Evolutionary conservation across 31 red algal species (phyloP).

Genomic region (Endocladia muricata): DNA sequence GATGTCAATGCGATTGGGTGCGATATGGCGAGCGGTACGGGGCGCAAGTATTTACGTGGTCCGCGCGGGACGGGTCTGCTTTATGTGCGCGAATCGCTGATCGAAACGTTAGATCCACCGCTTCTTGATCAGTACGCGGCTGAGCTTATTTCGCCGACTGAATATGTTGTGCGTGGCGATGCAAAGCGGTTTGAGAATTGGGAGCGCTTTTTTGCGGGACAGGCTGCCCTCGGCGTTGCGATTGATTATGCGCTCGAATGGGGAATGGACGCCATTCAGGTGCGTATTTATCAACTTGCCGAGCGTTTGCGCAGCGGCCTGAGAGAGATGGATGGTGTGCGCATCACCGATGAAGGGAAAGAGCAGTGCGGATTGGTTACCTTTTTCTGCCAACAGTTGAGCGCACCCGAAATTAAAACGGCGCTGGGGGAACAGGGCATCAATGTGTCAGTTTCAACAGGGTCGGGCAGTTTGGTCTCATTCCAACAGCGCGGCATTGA

Average conservation of each 20-base stretch:
- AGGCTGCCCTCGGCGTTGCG: constrained; percentile 79
- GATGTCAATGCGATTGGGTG: constrained; percentile 86
- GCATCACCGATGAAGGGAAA: constrained; percentile 65
- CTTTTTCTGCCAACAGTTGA: constrained; percentile 81
- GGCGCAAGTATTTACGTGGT: constrained; percentile 97
- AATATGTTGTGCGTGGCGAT: constrained; percentile 78
- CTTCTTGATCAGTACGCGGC: constrained; percentile 88
- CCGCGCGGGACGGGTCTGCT: constrained; percentile 97
- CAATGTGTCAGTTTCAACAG: too few relatives aligned
- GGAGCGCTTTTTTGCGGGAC: constrained; percentile 84
- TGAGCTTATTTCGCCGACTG: constrained; percentile 85
- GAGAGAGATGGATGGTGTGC: constrained; percentile 52
- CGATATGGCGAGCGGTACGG: constrained; percentile 84
- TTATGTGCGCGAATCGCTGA: constrained; percentile 59
- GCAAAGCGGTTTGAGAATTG: constrained; percentile 99
- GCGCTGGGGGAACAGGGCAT: constrained; percentile 91
- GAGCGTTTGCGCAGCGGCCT: constrained; percentile 75
- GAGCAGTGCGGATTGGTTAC: constrained; percentile 66
- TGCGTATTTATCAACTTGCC: constrained; percentile 51
- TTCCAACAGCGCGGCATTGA: constrained; percentile 58
- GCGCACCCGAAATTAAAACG: constrained; percentile 79
- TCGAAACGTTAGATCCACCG: constrained; percentile 86
- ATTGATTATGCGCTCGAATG: constrained; percentile 70
- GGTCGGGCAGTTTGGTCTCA: constrained; percentile 90
- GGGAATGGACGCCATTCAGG: constrained; percentile 74